Evolutionary conservation across 352 stramenopile genomes (phyloP), one percentile per base, ranked within the genome.

Genomic region (Pythium grandisporangium): DNA sequence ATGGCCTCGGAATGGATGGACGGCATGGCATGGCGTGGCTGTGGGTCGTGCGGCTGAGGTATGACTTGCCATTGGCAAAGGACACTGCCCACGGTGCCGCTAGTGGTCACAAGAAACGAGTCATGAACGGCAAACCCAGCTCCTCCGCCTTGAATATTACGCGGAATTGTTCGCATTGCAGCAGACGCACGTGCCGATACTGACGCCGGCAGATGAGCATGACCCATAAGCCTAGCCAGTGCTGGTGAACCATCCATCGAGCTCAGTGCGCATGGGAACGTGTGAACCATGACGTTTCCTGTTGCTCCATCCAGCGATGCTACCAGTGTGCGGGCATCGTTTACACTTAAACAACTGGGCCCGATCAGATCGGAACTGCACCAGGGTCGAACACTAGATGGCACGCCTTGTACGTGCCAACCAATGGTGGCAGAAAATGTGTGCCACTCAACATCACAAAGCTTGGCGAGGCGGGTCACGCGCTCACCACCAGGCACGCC

Each of bases 41-140:
- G 51, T 7, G 45, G 30, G 17, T 59, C 51, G 8, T 3, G 19
- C 12, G 20, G 6, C 23, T 59, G 45, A 20, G 40, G 48, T 2
- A 19, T 35, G 10, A 59, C 37, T 0, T 42, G 30, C 75, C 75
- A 92, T 36, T 89, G 78, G 37, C 73, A 89, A 30, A 89, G 67
- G 8, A 67, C 66, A 23, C 64, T 61, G 11, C 51, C 57, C 8
- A 71, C 59, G 13, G 45, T 30, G 29, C 61, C 62, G 33, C 65
- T 69, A 6, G 69, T 65, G 0, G 75, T 74, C 11, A 92, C 29
- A 6, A 68, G 41, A 11, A 85, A 26, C 27, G 56, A 70, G 34
- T 84, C 78, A 36, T 82, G 67, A 2, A 86, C 54, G 7, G 78
- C 72, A 49, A 89, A 89, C 0, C 62, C 58, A 3, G 51, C 24